Evolutionary conservation across 495 filamentous ascomycete genomes (phyloP), one percentile per base, ranked within the genome.

Genomic region (Podospora didyma): DNA sequence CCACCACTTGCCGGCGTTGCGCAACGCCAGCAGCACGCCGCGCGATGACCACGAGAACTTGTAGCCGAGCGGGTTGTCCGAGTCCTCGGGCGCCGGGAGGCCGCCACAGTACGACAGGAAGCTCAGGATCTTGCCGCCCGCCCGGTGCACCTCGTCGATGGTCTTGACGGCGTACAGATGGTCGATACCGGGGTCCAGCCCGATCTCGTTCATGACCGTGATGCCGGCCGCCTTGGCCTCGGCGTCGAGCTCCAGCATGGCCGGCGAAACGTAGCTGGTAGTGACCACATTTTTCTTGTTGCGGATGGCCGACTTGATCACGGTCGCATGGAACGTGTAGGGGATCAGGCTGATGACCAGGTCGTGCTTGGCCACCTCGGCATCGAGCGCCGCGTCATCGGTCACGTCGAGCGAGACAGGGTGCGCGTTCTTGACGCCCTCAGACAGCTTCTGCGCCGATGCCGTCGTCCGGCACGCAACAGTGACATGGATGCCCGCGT

Each of bases 181-280:
- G 65, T 95, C 88, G 59, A 91, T 83, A 51, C 70, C 68, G n/a
- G 69, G 69, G 37, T 71, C 85, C 46, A 96, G 71, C 54, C 93
- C 92, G 69, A 97, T 96, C 82, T 98, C 94, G 69, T 98, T 97
- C 88, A 98, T 89, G 56, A 98, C 92, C 0, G 91, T 96, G 63
- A 98, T 97, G 48, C 92, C 93, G 9, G 95, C 95, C 46, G 87
- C 86, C 80, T 96, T 96, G 68, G 81, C 84, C 59, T 86, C 80
- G 54, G 82, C 76, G 56, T 97, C 90, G 26, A 98, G 79, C 76
- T 90, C 94, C 71, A 85, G 64, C 92, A 98, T 97, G 24, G 90
- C 90, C 0, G 92, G 91, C 2, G 89, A 94, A 47, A 96, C 87
- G 64, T 97, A 97, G 55, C 84, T 89, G n/a, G 94, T 97, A 41